Evolutionary conservation across 352 stramenopile species (phyloP).

Genomic region (Thalassiosira mediterranea): DNA sequence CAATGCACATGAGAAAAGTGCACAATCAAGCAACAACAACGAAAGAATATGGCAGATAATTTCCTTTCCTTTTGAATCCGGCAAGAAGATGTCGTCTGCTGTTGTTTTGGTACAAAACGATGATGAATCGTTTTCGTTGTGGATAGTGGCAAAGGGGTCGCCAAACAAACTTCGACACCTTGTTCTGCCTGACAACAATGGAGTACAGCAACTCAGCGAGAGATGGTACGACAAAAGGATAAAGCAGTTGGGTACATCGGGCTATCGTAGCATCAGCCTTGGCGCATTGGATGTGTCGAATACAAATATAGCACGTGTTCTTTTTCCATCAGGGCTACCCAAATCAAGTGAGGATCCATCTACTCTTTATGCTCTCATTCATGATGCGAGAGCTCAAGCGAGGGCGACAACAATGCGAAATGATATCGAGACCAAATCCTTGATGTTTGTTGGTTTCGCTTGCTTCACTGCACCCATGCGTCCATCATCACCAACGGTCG

Average conservation of each 20-base stretch:
- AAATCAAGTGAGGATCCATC: background rate
- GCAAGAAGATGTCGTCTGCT: conserved; percentile 61
- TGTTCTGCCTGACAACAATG: too few relatives aligned
- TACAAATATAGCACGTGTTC: conserved; percentile 4
- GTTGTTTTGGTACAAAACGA: conserved; percentile 50
- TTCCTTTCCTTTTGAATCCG: conserved; percentile 68
- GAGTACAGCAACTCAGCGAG: conserved; percentile 36
- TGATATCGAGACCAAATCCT: conserved; percentile 29
- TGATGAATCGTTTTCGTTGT: conserved; percentile 34
- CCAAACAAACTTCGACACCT: conserved; percentile 45
- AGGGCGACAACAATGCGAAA: conserved; percentile 19
- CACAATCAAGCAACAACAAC: background rate
- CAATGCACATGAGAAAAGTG: conserved; percentile 30
- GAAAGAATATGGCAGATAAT: conserved; percentile 66
- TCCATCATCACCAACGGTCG: conserved; percentile 44
- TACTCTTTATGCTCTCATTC: conserved; percentile 10
- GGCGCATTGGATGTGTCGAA: conserved; percentile 53
- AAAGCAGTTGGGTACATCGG: conserved; percentile 46
- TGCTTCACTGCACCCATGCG: conserved; percentile 63
- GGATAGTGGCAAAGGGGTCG: conserved; percentile 59
- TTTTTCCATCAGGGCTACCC: conserved; percentile 59
- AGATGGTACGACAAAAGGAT: conserved; percentile 34
- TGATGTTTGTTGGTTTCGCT: conserved; percentile 58
- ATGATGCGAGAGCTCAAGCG: conserved; percentile 24
- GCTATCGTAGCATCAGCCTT: conserved; percentile 57